phyloP scores from a whole-genome alignment of 1,139 yeast species.

The Suhomyces anneliseae region DNA sequence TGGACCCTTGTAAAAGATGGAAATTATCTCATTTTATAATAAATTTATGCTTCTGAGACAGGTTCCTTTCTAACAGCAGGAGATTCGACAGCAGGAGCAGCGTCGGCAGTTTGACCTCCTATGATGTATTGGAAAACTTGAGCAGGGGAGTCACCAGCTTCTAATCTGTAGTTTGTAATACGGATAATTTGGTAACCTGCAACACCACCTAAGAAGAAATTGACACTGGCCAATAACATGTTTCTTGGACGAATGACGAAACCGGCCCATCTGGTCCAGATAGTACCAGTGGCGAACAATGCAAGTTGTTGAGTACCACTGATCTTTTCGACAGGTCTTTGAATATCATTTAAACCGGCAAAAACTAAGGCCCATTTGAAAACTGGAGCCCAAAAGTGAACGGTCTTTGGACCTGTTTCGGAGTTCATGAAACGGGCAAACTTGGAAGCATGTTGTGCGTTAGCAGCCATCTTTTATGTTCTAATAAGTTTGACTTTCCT shows the following conservation, averaged over 20 bases:
- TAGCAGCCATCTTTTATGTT: conserved; percentile 36
- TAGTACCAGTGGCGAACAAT: conserved; percentile 84
- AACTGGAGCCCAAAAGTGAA: conserved; percentile 86
- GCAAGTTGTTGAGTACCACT: conserved; percentile 94
- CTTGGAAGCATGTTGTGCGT: conserved; percentile 53
- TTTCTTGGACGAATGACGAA: conserved; percentile 90
- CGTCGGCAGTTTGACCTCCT: conserved; percentile 39
- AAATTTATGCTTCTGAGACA: background rate
- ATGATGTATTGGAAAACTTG: conserved; percentile 61
- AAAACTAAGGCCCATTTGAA: conserved; percentile 83
- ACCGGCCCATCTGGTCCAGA: conserved; percentile 98
- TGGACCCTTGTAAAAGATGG: no score
- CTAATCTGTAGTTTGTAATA: conserved; percentile 61
- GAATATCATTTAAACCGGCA: conserved; percentile 85
- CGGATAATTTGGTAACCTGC: conserved; percentile 84
- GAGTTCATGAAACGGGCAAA: conserved; percentile 74
- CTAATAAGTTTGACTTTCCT: background rate
- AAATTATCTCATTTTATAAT: no score
- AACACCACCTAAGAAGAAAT: conserved; percentile 88
- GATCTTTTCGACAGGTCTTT: conserved; percentile 88
- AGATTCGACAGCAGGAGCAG: background rate
- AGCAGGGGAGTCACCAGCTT: conserved; percentile 46
- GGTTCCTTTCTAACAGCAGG: conserved; percentile 1
- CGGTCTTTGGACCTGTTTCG: conserved; percentile 92
- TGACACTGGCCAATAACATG: conserved; percentile 83